Percentiles rank a stretch among this genome's conserved stretches.
Conservation (phyloP, 2,329 filamentous ascomycete species). For the Leptographium galeiforme region DNA sequence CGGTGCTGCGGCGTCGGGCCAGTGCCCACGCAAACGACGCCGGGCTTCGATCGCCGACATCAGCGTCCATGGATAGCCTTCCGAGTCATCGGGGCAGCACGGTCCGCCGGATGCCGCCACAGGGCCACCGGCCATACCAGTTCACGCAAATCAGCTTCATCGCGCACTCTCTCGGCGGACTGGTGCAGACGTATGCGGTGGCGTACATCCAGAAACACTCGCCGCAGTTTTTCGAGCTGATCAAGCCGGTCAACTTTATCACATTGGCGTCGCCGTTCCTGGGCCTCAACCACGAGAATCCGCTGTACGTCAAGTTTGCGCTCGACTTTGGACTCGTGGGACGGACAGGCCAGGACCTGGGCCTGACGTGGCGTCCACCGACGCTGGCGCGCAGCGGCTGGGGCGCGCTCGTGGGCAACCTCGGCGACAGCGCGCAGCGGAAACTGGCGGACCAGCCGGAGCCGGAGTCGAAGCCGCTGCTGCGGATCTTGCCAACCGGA, state of each 20-base stretch:
- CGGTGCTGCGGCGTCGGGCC: neutral
- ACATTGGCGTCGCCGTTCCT: slow-evolving; percentile 76
- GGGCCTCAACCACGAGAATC: slow-evolving; percentile 92
- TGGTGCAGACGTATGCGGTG: slow-evolving; percentile 86
- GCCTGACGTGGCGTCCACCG: slow-evolving; percentile 84
- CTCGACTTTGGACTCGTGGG: slow-evolving; percentile 92
- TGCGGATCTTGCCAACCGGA: slow-evolving; percentile 80
- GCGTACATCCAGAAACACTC: slow-evolving; percentile 96
- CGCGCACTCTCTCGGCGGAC: slow-evolving; percentile 77
- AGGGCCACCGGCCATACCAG: slow-evolving; percentile 48
- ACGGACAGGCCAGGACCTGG: slow-evolving; percentile 89
- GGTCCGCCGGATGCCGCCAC: slow-evolving; percentile 26
- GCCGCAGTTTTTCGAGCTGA: slow-evolving; percentile 74
- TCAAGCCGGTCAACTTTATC: slow-evolving; percentile 83
- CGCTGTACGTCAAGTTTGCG: slow-evolving; percentile 92
- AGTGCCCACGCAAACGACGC: neutral
- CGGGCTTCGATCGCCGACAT: neutral
- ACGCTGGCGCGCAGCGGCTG: slow-evolving; percentile 75
- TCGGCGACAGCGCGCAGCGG: slow-evolving; percentile 55
- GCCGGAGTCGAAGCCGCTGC: slow-evolving; percentile 73
- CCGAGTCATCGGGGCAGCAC: slow-evolving; percentile 34
- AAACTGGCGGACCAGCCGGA: slow-evolving; percentile 44
- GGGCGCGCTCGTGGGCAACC: slow-evolving; percentile 73
- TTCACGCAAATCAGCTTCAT: slow-evolving; percentile 94
- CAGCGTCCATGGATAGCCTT: slow-evolving; percentile 6